phyloP scores from a whole-genome alignment of 2,329 filamentous ascomycete species.

The Immersiporthe knoxdaviesiana region DNA sequence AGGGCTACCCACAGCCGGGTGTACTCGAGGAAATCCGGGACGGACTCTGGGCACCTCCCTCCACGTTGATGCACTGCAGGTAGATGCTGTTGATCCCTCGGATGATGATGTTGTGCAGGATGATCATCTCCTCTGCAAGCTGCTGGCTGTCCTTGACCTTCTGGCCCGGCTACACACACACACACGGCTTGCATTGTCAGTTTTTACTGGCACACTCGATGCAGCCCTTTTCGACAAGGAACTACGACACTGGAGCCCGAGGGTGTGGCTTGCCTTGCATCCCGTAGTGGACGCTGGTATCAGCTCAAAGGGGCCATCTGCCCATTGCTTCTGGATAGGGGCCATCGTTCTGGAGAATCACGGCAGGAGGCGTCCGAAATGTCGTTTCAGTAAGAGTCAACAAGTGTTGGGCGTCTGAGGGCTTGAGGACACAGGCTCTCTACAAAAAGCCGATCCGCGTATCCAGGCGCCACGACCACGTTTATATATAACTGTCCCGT shows the following conservation, averaged over 20 bases:
- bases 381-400: background rate
- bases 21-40: constrained; percentile 37
- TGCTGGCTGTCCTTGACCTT: constrained; percentile 31
- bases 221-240: background rate
- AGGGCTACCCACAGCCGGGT: constrained; percentile 32
- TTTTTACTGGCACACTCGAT: background rate
- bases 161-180: constrained; percentile 31
- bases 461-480: background rate
- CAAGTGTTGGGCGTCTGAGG: background rate
- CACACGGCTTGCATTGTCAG: background rate
- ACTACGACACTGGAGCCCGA: too few species aligned
- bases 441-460: background rate
- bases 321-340: constrained; percentile 36
- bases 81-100: constrained; percentile 38
- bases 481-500: background rate
- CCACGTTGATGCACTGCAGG: constrained; percentile 35
- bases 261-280: constrained; percentile 33
- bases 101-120: constrained; percentile 39
- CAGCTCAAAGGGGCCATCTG: constrained; percentile 40
- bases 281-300: constrained; percentile 35
- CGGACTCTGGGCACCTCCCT: constrained; percentile 31
- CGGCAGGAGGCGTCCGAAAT: background rate
- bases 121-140: constrained; percentile 38
- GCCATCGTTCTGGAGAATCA: background rate
- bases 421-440: background rate